Percentiles rank a stretch among this genome's conserved stretches.
phyloP scores from a whole-genome alignment of 495 filamentous ascomycete genomes.

The Penicillium cosmopolitanum region DNA sequence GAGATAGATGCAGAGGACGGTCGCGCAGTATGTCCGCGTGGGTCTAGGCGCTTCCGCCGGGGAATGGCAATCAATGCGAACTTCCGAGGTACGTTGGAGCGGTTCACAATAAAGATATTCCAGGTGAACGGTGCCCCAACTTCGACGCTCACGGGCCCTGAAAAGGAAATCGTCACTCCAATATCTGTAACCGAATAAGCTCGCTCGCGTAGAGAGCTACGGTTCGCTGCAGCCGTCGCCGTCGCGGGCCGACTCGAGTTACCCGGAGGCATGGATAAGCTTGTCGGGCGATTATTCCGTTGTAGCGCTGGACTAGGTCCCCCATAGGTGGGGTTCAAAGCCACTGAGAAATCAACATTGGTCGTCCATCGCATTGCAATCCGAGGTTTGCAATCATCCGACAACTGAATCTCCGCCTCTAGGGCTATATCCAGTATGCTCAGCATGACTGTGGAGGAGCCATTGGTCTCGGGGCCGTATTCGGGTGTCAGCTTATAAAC shows the following conservation, averaged over 20 bases:
- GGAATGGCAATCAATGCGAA: constrained; percentile 81
- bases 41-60: constrained; percentile 70
- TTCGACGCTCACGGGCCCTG: constrained; percentile 61
- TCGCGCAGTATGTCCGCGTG: constrained; percentile 58
- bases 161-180: constrained; percentile 77
- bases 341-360: constrained; percentile 78
- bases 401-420: constrained; percentile 65
- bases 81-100: constrained; percentile 67
- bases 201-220: constrained; percentile 57
- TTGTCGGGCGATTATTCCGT: constrained; percentile 57
- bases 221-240: constrained; percentile 45
- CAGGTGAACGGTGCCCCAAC: constrained; percentile 82
- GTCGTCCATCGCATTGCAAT: constrained; percentile 83
- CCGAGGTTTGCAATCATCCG: constrained; percentile 66
- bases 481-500: constrained; percentile 76
- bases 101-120: constrained; percentile 89
- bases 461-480: constrained; percentile 56
- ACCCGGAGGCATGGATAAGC: constrained; percentile 38
- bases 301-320: constrained; percentile 61
- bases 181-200: constrained; percentile 58
- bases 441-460: constrained; percentile 48
- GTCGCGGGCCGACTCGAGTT: constrained; percentile 32
- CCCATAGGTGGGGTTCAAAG: constrained; percentile 64
- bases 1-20: constrained; percentile 51
- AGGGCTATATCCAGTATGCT: constrained; percentile 67